A percentile compares a stretch with the other conserved stretches of the same genome.
Conservation (phyloP, 768 basidiomycete species). For the Termitomyces sp. region DNA sequence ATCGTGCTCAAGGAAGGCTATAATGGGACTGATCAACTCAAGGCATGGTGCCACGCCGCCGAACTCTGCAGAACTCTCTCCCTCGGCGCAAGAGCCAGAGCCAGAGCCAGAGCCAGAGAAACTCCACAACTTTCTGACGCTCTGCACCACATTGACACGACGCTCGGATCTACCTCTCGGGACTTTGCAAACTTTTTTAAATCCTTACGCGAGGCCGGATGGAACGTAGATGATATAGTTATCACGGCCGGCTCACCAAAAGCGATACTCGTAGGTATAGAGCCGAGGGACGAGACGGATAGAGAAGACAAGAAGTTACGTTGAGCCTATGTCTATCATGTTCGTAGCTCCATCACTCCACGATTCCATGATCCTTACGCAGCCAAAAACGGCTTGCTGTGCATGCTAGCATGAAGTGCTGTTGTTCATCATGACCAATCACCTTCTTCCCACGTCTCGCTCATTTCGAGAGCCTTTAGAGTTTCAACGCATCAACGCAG, state of each 20-base stretch:
- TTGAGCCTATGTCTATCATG: slow-evolving; percentile 1
- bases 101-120: neutral
- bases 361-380: neutral
- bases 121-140: slow-evolving; percentile 7
- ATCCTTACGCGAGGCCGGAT: slow-evolving; percentile 24
- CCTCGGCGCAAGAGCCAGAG: neutral
- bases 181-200: slow-evolving; percentile 20
- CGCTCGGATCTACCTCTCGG: slow-evolving; percentile 12
- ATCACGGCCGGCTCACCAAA: slow-evolving; percentile 26
- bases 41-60: slow-evolving; percentile 47
- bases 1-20: slow-evolving; percentile 50
- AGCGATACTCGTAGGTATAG: slow-evolving; percentile 19
- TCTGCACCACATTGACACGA: slow-evolving; percentile 14
- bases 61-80: slow-evolving; percentile 25
- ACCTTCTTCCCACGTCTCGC: neutral
- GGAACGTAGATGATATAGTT: slow-evolving; percentile 30
- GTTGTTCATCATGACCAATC: slow-evolving; percentile 2
- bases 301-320: slow-evolving; percentile 17
- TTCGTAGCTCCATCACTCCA: neutral
- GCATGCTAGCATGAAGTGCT: neutral
- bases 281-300: neutral
- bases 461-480: neutral
- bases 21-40: slow-evolving; percentile 40
- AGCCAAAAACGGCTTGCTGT: neutral
- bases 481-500: slow-evolving; percentile 1